phyloP scores from a whole-genome alignment of 768 basidiomycete species.

The Arthromyces matolae region DNA sequence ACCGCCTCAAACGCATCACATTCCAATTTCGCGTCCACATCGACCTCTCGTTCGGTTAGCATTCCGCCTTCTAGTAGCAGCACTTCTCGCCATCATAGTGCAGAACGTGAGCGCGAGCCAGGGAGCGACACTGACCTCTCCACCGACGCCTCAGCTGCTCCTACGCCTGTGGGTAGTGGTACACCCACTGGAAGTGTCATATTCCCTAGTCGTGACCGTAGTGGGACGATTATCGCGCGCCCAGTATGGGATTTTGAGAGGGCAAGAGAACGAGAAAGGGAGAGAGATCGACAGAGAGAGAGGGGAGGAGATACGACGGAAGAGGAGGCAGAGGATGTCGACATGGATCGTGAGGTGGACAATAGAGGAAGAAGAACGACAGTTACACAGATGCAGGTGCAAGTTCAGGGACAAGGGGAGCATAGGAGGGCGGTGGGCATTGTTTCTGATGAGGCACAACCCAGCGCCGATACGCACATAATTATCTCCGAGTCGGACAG shows the following conservation, averaged over 20 bases:
- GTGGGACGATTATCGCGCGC: constrained; percentile 71
- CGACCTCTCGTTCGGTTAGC: no score
- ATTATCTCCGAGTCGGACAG: constrained; percentile 34
- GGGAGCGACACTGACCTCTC: constrained; percentile 60
- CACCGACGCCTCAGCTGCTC: constrained; percentile 55
- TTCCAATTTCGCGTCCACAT: constrained; percentile 15
- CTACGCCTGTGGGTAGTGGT: constrained; percentile 55
- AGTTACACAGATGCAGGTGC: constrained; percentile 22
- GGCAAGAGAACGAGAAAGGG: constrained; percentile 1
- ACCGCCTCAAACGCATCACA: no score
- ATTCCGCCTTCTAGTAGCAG: no score
- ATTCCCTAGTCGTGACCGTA: constrained; percentile 62
- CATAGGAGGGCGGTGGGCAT: constrained; percentile 36
- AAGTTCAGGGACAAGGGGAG: constrained; percentile 17
- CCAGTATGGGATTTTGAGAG: constrained; percentile 50
- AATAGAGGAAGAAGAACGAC: not conserved
- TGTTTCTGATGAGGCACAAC: constrained; percentile 36
- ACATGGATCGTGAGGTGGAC: constrained; percentile 26
- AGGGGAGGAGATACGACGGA: constrained; percentile 72
- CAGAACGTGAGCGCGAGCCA: no score
- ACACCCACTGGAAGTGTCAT: constrained; percentile 62
- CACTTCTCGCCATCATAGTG: no score
- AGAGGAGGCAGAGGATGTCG: constrained; percentile 69
- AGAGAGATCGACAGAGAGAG: constrained; percentile 4
- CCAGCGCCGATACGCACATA: constrained; percentile 38